Base-by-base conservation (phyloP, 805 yeast genomes). In the Nakazawaea pomicola region DNA sequence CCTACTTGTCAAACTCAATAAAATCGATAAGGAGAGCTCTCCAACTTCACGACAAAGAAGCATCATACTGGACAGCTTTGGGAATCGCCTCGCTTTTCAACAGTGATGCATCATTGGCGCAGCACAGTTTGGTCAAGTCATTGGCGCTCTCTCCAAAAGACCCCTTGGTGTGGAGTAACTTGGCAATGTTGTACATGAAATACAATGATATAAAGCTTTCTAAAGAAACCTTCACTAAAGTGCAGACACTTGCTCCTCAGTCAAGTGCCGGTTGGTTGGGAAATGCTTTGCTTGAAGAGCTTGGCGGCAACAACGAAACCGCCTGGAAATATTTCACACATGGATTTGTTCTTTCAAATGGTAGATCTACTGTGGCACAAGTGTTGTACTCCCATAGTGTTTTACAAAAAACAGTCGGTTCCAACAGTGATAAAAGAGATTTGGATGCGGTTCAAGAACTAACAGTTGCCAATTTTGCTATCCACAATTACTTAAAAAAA, bases 91-190 rank as follows among this genome's bases (percentile, higher is more conserved):
- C 87, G 6, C 70, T 80, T 41, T 62, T 76, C 3, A 60, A 68
- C 4, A 15, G 19, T 6, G 83, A 78, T 48, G 80, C 91, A 0
- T 72, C 74, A 36, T 83, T 87, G 6, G 69, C 97, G 0, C 99
- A 93, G 60, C 99, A 93, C 62, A 88, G 96, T 57, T 87, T 85
- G 52, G 84, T 93, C 51, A 83, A 86, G 47, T 90, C 97, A 0
- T 62, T 80, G 2, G 70, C 85, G 0, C 60, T 89, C 29, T 81
- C 85, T 36, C 75, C 84, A 6, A 75, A 76, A 40, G 85, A 84
- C 42, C 74, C 82, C 3, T 63, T 64, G 14, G 72, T 80, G 4
- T 93, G 97, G 96, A 72, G 80, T 12, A 86, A 87, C 50, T 64
- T 93, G 44, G 96, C 95, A 0, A 73, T 84, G 6, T 64, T 93